A percentile compares a stretch with the other conserved stretches of the same genome.
Conservation (phyloP, 176 grass and related monocot species). For the Aegilops sharonensis region DNA sequence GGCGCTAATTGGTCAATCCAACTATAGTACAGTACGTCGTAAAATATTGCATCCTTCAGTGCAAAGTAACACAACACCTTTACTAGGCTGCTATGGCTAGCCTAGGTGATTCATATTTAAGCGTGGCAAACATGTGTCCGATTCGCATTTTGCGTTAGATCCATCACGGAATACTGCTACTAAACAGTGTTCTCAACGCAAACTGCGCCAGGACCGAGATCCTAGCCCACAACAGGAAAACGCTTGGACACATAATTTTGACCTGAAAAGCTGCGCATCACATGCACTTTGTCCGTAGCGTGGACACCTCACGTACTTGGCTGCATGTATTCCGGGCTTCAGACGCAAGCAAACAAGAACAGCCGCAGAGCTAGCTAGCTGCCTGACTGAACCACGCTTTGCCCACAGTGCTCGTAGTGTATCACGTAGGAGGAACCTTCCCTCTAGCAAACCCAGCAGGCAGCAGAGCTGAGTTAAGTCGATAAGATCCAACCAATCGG, state of each 20-base stretch:
- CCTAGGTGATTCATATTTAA: neutral
- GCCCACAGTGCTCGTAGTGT: neutral
- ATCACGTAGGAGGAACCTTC: slow-evolving; percentile 1
- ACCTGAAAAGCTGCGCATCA: slow-evolving; percentile 36
- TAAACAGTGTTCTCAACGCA: neutral
- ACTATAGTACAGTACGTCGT: too few relatives aligned
- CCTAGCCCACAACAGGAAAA: neutral
- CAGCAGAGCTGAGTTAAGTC: neutral
- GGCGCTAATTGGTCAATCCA: neutral
- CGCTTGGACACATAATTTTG: neutral
- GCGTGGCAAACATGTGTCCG: neutral
- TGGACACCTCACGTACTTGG: slow-evolving; percentile 35
- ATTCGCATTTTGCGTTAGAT: neutral
- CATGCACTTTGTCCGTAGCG: slow-evolving; percentile 42
- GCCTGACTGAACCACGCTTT: neutral
- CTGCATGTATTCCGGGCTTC: slow-evolving; percentile 39
- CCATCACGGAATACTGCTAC: neutral
- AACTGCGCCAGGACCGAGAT: neutral
- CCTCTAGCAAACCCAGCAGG: slow-evolving; percentile 32
- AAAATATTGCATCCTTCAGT: neutral
- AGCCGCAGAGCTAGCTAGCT: neutral
- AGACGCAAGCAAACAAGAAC: slow-evolving; percentile 25
- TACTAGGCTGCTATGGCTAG: neutral
- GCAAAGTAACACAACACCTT: neutral
- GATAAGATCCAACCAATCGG: neutral